A percentile compares a stretch with the other conserved stretches of the same genome.
Conservation (phyloP, 805 yeast species). For the Starmerella bacillaris region DNA sequence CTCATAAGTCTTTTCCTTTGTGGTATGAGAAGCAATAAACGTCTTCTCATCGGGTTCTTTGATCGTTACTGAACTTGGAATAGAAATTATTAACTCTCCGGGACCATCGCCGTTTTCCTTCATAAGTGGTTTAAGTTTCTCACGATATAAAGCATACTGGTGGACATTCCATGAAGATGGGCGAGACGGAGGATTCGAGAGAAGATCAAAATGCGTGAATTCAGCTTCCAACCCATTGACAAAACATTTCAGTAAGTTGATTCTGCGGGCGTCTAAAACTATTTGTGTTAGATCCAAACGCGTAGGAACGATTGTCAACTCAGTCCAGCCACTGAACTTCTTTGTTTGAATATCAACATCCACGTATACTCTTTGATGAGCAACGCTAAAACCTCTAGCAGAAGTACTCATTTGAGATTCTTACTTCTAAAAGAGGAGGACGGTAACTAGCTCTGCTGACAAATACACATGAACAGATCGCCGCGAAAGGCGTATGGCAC, state of each 20-base stretch:
- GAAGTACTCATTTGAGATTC: conserved; percentile 7
- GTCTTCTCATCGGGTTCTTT: conserved; percentile 34
- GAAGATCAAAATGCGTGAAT: conserved; percentile 38
- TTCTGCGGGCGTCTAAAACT: conserved; percentile 62
- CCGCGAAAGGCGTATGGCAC: too few relatives aligned
- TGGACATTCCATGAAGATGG: conserved; percentile 18
- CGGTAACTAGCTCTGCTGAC: too few relatives aligned
- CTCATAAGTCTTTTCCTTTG: conserved; percentile 29
- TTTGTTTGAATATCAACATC: conserved; percentile 60
- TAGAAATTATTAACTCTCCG: conserved; percentile 43
- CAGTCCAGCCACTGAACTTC: conserved; percentile 54
- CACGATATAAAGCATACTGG: conserved; percentile 15
- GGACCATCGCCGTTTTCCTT: conserved; percentile 31
- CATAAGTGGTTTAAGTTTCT: conserved; percentile 19
- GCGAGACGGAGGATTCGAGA: conserved; percentile 24
- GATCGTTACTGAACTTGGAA: conserved; percentile 51
- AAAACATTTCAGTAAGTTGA: conserved; percentile 36
- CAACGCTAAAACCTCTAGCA: conserved; percentile 37
- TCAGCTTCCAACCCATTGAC: conserved; percentile 45
- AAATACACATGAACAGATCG: too few relatives aligned
- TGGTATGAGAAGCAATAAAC: conserved; percentile 22
- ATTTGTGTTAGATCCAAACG: conserved; percentile 39
- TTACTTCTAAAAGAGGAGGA: too few relatives aligned
- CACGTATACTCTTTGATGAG: conserved; percentile 65
- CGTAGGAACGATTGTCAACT: conserved; percentile 60